These are phyloP conservation scores for Wickerhamia fluorescens DNA, from an alignment of 805 yeast species.

Conservation along the genomic window DNA sequence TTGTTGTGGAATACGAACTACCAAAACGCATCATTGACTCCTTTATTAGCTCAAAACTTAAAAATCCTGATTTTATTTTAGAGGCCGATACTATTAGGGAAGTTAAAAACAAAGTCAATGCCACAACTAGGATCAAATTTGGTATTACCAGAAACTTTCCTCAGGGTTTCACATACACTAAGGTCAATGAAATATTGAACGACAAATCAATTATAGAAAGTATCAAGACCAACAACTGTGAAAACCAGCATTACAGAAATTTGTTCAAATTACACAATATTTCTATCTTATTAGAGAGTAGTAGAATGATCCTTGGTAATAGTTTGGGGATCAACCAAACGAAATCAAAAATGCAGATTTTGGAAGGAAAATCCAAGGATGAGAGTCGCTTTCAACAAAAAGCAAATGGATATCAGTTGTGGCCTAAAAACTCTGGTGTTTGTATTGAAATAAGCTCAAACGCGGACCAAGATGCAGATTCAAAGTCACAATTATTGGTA, in stretches of 20 bases:
- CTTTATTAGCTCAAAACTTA: constrained; percentile 8
- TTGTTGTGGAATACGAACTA: constrained; percentile 28
- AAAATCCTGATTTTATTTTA: constrained; percentile 2
- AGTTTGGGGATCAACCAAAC: constrained; percentile 14
- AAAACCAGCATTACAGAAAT: constrained; percentile 17
- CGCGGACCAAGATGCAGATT: constrained; percentile 12
- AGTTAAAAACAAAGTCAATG: constrained; percentile 11
- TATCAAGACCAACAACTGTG: constrained; percentile 6
- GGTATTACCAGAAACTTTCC: constrained; percentile 25
- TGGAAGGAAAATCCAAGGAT: not conserved
- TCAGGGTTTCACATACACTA: constrained; percentile 47
- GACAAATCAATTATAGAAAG: constrained; percentile 11
- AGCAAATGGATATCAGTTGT: constrained; percentile 12
- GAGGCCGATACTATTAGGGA: constrained; percentile 3
- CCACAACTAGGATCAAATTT: constrained; percentile 15
- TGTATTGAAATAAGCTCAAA: constrained; percentile 8
- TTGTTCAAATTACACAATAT: constrained; percentile 21
- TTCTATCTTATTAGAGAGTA: constrained; percentile 17
- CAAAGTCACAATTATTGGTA: constrained; percentile 58
- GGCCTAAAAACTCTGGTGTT: constrained; percentile 7
- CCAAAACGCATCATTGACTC: constrained; percentile 12
- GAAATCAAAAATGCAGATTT: constrained; percentile 11
- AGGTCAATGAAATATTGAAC: constrained; percentile 48
- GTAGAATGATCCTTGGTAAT: constrained; percentile 15
- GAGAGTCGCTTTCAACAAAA: constrained; percentile 1